Evolutionary conservation across 257 asterid species (phyloP), one percentile per base, ranked within the genome.

Genomic region (Rhazya stricta): DNA sequence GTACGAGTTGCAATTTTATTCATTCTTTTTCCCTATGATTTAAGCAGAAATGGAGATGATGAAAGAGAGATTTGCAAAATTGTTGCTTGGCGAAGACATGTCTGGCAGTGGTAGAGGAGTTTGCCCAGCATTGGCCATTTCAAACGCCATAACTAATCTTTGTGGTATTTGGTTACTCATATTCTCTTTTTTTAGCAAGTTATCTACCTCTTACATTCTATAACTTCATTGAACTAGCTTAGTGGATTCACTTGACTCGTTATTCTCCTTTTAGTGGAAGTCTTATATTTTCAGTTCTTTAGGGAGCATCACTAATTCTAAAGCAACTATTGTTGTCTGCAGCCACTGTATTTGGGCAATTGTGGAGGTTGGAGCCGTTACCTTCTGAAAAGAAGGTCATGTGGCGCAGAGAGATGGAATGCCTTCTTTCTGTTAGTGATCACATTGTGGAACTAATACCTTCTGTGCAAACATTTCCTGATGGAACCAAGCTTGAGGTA

Each of bases 41-140:
- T 82, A 63, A 58, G 43, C 68, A 93, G 98, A 91, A 82, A 48
- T 84, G 73, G 97, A 93, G 85, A 91, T 89, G 98, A 91, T 93
- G 94, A 91, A 88, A 75, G 98, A 91, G 79, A 81, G 88, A 57
- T 91, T 89, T 53, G 90, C 91, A 39, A 93, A 93, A 73, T 81
- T 93, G 74, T 83, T 93, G 80, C 96, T 92, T 5, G 97, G 98
- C 36, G 98, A 92, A 84, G 98, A 92, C 74, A 92, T 92, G 98
- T 92, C 98, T 69, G 98, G 98, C 30, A 83, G 89, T 74, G 97
- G 98, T 56, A 89, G 92, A 79, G 98, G 98, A 66, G 98, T 89
- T 39, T 89, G 90, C 79, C 84, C 98, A 51, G 92, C 97, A 67
- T 76, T 89, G 74, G 94, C 97, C 67, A 91, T 93, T 83, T 93